Base-by-base conservation (phyloP, 306 rosid species). In the Mimosa pudica region DNA sequence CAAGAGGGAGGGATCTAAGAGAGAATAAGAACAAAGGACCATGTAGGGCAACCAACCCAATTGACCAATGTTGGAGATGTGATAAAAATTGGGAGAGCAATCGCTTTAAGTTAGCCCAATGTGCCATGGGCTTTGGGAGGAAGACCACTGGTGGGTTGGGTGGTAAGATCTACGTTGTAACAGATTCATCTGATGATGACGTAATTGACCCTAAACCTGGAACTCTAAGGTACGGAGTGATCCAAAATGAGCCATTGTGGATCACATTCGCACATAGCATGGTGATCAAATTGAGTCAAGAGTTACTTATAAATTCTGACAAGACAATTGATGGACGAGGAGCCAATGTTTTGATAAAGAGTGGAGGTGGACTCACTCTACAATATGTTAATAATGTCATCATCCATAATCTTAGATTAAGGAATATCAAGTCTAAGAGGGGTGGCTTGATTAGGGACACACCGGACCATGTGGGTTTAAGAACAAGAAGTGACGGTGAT, bases 21-120 rank as follows among this genome's bases (percentile, higher is more conserved):
- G 73, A 18, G 4, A 4, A 20, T 4, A 6, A 18, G 67, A 13
- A 12, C 5, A 78, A 81, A 1, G 63, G 63, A 57, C 33, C 11
- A 4, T 92, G 97, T 85, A 0, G 0, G 75, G 85, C 91, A 5
- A 88, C 92, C 17, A 92, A 92, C 69, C 97, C 97, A 1, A 92
- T 92, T 5, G 97, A 92, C 76, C 77, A 85, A n/a, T 92, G 97
- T 85, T 92, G 94, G 97, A 70, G 92, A 41, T 92, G 97, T 75
- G 42, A 33, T 24, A 8, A 1, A 7, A 14, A 87, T 20, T 92
- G 97, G 97, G 91, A 87, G 9, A 6, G 4, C 0, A 49, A 87
- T 18, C 91, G 97, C 2, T 82, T 74, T 51, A 76, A 20, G 30
- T 47, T 92, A 13, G 91, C 87, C 18, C 17, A 4, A 1, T 92